phyloP scores from a whole-genome alignment of 768 basidiomycete species.

The Podaxis carcinomalis region DNA sequence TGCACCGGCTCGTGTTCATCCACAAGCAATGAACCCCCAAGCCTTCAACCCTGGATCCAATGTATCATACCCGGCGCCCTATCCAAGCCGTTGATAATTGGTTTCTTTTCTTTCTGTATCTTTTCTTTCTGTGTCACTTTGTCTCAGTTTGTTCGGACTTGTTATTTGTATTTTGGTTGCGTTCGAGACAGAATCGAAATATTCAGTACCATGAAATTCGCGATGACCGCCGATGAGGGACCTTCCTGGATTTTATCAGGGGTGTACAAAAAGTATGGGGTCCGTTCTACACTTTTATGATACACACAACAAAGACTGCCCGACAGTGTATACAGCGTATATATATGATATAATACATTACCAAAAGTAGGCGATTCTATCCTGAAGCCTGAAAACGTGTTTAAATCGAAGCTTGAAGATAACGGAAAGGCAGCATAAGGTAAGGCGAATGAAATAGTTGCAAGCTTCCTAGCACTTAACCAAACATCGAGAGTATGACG shows the following conservation, averaged over 20 bases:
- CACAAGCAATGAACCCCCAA: conserved; percentile 13
- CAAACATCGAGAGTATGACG: conserved; percentile 52
- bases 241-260: background rate
- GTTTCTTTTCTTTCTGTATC: too few relatives aligned
- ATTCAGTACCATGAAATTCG: background rate
- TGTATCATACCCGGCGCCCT: conserved; percentile 13
- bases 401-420: background rate
- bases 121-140: background rate
- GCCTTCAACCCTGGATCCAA: conserved; percentile 10
- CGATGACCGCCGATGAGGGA: background rate
- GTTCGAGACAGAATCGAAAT: background rate
- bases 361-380: background rate
- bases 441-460: background rate
- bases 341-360: background rate
- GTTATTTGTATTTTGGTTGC: background rate
- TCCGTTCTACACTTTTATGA: background rate
- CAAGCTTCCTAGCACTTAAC: conserved; percentile 20
- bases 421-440: background rate
- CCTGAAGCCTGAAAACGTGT: background rate
- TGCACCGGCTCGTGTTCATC: conserved; percentile 4
- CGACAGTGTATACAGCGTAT: background rate
- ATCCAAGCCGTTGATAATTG: conserved; percentile 11
- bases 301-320: background rate
- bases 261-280: background rate
- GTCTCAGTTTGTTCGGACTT: conserved; percentile 1